Evolutionary conservation across 2,329 filamentous ascomycete genomes (phyloP), one percentile per base, ranked within the genome.

Genomic region (Aspergillus versicolor): DNA sequence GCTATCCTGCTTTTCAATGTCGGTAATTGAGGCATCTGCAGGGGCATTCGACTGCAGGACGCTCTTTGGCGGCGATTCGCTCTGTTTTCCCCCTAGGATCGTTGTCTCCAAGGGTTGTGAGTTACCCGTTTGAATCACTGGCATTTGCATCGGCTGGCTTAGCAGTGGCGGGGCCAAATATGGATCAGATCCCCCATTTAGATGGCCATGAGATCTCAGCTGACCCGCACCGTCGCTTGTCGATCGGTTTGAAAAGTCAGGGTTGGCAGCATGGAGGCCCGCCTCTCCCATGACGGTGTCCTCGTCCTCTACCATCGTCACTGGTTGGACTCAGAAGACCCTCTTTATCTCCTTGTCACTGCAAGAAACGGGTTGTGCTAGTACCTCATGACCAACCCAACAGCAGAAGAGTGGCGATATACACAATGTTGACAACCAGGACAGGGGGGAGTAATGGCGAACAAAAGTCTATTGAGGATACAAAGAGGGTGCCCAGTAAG

Each of bases 261-360:
- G 61, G 27, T 61, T 60, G 42, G 55, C 54, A 15, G 48, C 56
- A 24, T 64, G 65, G 41, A 65, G 52, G 52, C 61, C 63, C 32
- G 65, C 62, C 24, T 73, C 71, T 42, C 67, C 65, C 75, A 76
- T 77, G 17, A 76, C 62, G n/a, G 68, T 71, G 59, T 77, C 75
- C 56, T 75, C 73, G 55, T 75, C 73, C 49, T 65, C 67, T 49
- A 72, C 72, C 70, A 70, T 71, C n/a, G 45, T 59, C 52, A 32
- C 47, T 40, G 50, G 30, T 21, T 50, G 55, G 42, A 47, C 12
- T 47, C 50, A n/a, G 40, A 57, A 30, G 34, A 47, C 17, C 45
- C 42, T 21, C 44, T 51, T 47, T 59, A 57, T 59, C 45, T 59
- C 45, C 48, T 54, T 54, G 47, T 52, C 42, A 9, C 17, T 9